Evolutionary conservation across 2,329 filamentous ascomycete genomes (phyloP).

Genomic region (Sordariomycetes sp.): DNA sequence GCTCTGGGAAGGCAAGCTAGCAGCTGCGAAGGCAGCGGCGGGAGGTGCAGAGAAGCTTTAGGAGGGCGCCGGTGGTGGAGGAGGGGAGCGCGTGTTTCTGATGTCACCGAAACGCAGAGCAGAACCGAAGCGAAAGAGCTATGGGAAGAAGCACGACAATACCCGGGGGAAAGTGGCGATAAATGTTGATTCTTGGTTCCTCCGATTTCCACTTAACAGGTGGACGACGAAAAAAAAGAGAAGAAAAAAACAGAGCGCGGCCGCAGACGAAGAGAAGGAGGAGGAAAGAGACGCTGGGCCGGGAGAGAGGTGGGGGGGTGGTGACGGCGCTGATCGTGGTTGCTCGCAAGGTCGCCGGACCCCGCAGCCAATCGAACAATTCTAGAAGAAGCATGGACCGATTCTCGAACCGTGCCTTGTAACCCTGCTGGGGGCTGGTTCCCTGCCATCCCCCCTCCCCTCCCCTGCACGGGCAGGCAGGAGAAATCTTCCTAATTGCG

Average conservation of each 20-base stretch:
- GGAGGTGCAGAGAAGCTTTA: neutral
- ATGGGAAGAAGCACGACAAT: neutral
- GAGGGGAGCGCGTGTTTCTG: neutral
- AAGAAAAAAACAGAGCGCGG: neutral
- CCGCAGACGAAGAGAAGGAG: neutral
- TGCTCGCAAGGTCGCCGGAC: neutral
- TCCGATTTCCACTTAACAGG: neutral
- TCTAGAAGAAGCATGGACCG: slow-evolving; percentile 6
- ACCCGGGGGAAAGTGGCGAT: neutral
- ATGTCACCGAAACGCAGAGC: neutral
- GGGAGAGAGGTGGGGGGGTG: neutral
- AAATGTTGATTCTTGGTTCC: neutral
- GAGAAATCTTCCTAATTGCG: neutral
- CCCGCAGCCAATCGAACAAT: slow-evolving; percentile 7
- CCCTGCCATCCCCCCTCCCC: neutral
- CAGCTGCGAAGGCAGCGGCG: neutral
- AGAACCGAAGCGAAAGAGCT: neutral
- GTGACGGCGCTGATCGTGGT: slow-evolving; percentile 2
- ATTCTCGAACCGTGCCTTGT: slow-evolving; percentile 2
- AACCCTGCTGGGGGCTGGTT: neutral
- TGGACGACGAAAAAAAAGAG: neutral
- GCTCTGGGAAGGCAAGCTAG: neutral
- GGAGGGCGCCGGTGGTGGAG: neutral
- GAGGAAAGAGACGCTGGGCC: neutral
- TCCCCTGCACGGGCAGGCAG: neutral